phyloP scores from a whole-genome alignment of 495 filamentous ascomycete genomes.

The Penicillium egyptiacum region DNA sequence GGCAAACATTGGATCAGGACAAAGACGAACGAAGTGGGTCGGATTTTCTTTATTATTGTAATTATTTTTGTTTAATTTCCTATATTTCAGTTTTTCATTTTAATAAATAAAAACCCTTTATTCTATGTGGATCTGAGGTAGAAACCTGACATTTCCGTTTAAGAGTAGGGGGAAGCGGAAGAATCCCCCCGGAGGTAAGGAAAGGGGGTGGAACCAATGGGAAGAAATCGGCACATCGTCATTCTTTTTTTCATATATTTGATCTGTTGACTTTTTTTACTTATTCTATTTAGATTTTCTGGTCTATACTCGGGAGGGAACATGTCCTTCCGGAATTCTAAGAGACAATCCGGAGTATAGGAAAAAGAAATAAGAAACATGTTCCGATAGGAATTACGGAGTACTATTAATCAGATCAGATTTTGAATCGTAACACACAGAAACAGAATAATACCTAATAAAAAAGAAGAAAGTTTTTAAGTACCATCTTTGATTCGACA shows the following conservation, averaged over 20 bases:
- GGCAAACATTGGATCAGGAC: conserved; percentile 40
- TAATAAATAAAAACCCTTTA: conserved; percentile 16
- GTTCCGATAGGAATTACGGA: too few relatives aligned
- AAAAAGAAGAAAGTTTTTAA: background rate
- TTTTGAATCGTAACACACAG: conserved; percentile 1
- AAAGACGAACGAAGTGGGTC: conserved; percentile 25
- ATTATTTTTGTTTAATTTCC: conserved; percentile 19
- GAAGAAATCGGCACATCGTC: conserved; percentile 11
- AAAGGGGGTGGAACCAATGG: conserved; percentile 37
- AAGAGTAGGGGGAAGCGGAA: conserved; percentile 21
- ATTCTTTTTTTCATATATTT: background rate
- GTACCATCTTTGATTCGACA: conserved; percentile 18
- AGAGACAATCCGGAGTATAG: too few relatives aligned
- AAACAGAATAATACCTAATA: background rate
- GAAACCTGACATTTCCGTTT: conserved; percentile 21
- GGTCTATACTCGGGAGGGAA: too few relatives aligned
- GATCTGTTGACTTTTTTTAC: background rate
- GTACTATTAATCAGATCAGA: too few relatives aligned
- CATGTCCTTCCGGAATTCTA: too few relatives aligned
- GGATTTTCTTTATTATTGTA: conserved; percentile 17
- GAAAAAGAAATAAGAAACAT: too few relatives aligned
- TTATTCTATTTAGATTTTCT: background rate
- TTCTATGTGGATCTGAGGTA: conserved; percentile 13
- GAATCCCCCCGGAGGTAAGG: conserved; percentile 28
- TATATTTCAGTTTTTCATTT: conserved; percentile 17